These are phyloP conservation scores for Kluyveromyces lactis DNA, from an alignment of 805 yeast species.

Conservation along the genomic window DNA sequence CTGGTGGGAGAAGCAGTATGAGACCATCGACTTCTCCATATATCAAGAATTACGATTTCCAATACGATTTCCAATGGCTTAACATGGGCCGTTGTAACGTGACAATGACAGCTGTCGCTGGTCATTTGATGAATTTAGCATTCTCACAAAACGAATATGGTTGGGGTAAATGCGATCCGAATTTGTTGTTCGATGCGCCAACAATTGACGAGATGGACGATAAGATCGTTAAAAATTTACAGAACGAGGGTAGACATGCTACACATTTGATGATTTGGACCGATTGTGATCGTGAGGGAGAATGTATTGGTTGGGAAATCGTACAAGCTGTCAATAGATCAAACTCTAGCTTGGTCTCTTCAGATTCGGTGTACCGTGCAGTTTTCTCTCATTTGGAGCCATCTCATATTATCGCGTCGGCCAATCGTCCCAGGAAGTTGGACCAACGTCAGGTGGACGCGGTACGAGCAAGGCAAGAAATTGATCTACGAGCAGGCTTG, in stretches of 20 bases:
- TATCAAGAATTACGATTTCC: slow-evolving; percentile 74
- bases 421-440: slow-evolving; percentile 52
- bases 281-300: slow-evolving; percentile 97
- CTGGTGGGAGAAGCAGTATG: slow-evolving; percentile 55
- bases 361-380: slow-evolving; percentile 59
- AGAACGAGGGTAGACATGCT: slow-evolving; percentile 51
- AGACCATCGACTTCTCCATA: slow-evolving; percentile 48
- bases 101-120: slow-evolving; percentile 88
- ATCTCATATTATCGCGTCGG: slow-evolving; percentile 66
- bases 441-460: slow-evolving; percentile 72
- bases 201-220: slow-evolving; percentile 37
- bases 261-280: slow-evolving; percentile 88
- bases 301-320: slow-evolving; percentile 82
- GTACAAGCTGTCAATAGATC: slow-evolving; percentile 53
- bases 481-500: slow-evolving; percentile 83
- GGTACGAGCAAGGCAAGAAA: slow-evolving; percentile 75
- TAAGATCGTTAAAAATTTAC: slow-evolving; percentile 57
- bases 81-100: slow-evolving; percentile 59
- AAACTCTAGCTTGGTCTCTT: slow-evolving; percentile 31
- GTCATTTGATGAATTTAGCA: slow-evolving; percentile 73
- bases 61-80: slow-evolving; percentile 49
- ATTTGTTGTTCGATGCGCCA: slow-evolving; percentile 65
- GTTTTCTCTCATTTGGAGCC: slow-evolving; percentile 81
- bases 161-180: slow-evolving; percentile 63
- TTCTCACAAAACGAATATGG: slow-evolving; percentile 35